Conservation (phyloP, 306 rosid species). For the Cercis canadensis region DNA sequence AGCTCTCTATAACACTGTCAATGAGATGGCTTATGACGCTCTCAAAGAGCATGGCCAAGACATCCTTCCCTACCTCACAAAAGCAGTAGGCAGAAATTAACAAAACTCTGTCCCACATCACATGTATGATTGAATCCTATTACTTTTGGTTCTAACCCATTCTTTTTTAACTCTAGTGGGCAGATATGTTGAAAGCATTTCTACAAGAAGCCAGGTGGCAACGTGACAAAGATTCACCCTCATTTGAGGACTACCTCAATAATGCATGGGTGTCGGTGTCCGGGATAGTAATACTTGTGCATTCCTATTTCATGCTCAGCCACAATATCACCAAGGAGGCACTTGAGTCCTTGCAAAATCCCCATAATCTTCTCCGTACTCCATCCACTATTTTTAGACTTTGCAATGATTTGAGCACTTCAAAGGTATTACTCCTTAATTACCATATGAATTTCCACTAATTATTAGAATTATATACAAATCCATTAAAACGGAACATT, state of each 20-base stretch:
- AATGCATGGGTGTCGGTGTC: constrained; percentile 60
- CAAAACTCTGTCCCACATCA: neutral
- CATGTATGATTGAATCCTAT: no score
- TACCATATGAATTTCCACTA: no score
- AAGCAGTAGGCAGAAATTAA: constrained; percentile 37
- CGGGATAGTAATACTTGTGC: constrained; percentile 42
- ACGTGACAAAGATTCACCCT: constrained; percentile 39
- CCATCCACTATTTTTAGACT: constrained; percentile 62
- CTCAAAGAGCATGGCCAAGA: constrained; percentile 46
- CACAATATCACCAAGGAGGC: constrained; percentile 43
- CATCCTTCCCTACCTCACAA: constrained; percentile 54
- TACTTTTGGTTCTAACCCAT: no score
- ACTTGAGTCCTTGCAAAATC: constrained; percentile 37
- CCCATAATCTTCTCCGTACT: constrained; percentile 37
- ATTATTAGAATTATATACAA: no score
- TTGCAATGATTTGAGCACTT: constrained; percentile 63
- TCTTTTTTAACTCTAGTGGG: constrained; percentile 46
- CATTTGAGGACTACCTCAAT: constrained; percentile 48
- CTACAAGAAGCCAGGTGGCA: constrained; percentile 60
- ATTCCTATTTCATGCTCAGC: constrained; percentile 46
- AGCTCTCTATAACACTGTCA: constrained; percentile 67
- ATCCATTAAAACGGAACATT: no score
- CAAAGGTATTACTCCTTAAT: constrained; percentile 48
- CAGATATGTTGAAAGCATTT: constrained; percentile 59
- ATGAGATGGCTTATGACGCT: constrained; percentile 53